These are phyloP conservation scores for Fraxinus excelsior DNA, from an alignment of 257 asterid species.

Conservation along the genomic window DNA sequence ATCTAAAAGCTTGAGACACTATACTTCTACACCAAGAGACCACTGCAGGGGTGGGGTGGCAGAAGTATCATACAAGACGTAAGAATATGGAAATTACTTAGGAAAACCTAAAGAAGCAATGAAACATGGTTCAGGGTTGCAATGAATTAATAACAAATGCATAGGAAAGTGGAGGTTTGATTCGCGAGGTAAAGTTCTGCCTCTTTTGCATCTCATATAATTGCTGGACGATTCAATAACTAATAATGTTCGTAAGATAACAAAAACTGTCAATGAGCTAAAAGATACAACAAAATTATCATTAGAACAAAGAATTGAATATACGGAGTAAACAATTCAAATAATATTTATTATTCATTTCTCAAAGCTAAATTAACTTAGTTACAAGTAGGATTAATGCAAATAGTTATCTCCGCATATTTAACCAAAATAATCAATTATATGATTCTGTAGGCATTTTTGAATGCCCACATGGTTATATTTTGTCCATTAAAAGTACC, in stretches of 20 bases:
- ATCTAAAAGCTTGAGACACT: not conserved
- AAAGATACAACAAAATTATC: no score
- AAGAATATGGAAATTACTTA: not conserved
- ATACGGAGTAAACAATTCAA: not conserved
- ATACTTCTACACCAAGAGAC: not conserved
- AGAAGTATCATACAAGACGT: not conserved
- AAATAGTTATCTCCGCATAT: not conserved
- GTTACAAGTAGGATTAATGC: not conserved
- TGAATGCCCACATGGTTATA: not conserved
- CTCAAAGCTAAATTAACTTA: not conserved
- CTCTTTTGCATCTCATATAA: not conserved
- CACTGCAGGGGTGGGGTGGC: not conserved
- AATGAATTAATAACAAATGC: not conserved
- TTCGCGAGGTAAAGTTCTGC: not conserved
- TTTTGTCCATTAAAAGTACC: not conserved
- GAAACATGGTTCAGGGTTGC: not conserved
- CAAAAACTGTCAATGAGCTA: not conserved
- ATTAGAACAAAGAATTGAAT: not conserved
- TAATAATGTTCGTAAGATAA: not conserved
- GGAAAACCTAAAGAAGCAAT: not conserved
- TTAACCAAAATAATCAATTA: not conserved
- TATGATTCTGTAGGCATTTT: not conserved
- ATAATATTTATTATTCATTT: not conserved
- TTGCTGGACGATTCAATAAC: not conserved
- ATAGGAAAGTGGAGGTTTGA: not conserved